A percentile compares a stretch with the other conserved stretches of the same genome.
These are phyloP conservation scores for Xylariaceae sp. DNA, from an alignment of 2,329 filamentous ascomycete species.

Conservation along the genomic window DNA sequence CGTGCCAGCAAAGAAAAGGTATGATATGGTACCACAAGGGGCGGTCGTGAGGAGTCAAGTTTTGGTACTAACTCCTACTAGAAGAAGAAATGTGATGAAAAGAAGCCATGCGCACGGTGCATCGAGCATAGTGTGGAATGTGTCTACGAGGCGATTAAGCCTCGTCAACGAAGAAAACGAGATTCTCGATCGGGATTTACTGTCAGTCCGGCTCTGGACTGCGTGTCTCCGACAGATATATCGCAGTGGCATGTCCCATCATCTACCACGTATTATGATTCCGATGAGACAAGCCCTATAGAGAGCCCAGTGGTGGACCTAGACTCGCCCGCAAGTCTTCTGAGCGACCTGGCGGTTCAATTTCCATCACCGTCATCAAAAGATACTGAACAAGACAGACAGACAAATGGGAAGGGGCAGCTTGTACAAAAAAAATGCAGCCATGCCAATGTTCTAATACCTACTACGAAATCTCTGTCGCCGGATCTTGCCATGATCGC, in stretches of 20 bases:
- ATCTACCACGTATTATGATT: slow-evolving; percentile 16
- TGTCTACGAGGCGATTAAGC: slow-evolving; percentile 46
- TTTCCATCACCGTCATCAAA: too few relatives aligned
- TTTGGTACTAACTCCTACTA: slow-evolving; percentile 24
- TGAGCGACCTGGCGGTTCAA: too few relatives aligned
- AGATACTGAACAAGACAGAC: too few relatives aligned
- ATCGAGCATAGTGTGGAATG: slow-evolving; percentile 46
- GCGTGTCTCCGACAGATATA: slow-evolving; percentile 13
- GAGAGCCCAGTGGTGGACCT: too few relatives aligned
- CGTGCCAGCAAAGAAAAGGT: slow-evolving; percentile 51
- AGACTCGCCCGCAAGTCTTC: too few relatives aligned
- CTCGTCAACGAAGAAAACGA: slow-evolving; percentile 39
- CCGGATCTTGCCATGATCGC: slow-evolving; percentile 41
- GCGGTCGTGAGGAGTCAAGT: neutral
- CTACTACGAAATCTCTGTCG: slow-evolving; percentile 26
- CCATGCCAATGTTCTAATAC: slow-evolving; percentile 13
- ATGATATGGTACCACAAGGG: slow-evolving; percentile 19
- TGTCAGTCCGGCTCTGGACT: slow-evolving; percentile 9
- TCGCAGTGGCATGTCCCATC: slow-evolving; percentile 22
- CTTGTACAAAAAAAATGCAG: slow-evolving; percentile 22
- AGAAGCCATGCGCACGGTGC: slow-evolving; percentile 50
- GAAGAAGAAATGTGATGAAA: slow-evolving; percentile 59
- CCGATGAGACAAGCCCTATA: slow-evolving; percentile 20
- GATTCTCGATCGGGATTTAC: slow-evolving; percentile 26
- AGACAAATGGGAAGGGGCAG: slow-evolving; percentile 12